Evolutionary conservation across 2,329 filamentous ascomycete genomes (phyloP).

Genomic region (Fusarium secorum): DNA sequence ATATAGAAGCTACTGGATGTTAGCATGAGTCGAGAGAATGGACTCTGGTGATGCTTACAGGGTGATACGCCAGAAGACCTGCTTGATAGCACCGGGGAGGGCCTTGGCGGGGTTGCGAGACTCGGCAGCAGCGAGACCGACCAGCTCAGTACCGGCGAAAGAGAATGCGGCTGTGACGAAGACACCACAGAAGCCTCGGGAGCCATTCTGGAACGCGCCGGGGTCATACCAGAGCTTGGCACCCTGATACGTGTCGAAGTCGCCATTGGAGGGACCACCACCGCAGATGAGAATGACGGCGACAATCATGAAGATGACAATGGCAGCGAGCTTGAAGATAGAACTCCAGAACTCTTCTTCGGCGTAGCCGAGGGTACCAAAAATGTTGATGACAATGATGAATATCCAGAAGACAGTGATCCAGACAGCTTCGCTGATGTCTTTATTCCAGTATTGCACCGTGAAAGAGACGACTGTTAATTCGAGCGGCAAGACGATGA

Average conservation of each 20-base stretch:
- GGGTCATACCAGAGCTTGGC: slow-evolving; percentile 48
- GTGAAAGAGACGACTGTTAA: slow-evolving; percentile 60
- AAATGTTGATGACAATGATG: slow-evolving; percentile 61
- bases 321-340: slow-evolving; percentile 63
- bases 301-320: slow-evolving; percentile 69
- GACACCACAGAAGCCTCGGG: slow-evolving; percentile 72
- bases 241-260: slow-evolving; percentile 54
- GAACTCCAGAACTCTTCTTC: slow-evolving; percentile 66
- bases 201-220: slow-evolving; percentile 70
- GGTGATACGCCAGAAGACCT: slow-evolving; percentile 67
- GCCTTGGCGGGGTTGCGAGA: slow-evolving; percentile 72
- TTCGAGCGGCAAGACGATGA: slow-evolving; percentile 59
- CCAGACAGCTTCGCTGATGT: slow-evolving; percentile 59
- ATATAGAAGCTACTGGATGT: slow-evolving; percentile 51
- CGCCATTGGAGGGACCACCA: slow-evolving; percentile 58
- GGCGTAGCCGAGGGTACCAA: slow-evolving; percentile 61
- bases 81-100: slow-evolving; percentile 81
- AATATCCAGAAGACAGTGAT: slow-evolving; percentile 61
- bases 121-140: slow-evolving; percentile 75
- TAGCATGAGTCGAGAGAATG: slow-evolving; percentile 21
- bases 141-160: slow-evolving; percentile 73
- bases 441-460: slow-evolving; percentile 59
- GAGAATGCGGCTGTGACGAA: slow-evolving; percentile 76
- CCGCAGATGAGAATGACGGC: slow-evolving; percentile 65
- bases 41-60: slow-evolving; percentile 32